Evolutionary conservation across 2,329 filamentous ascomycete species (phyloP).

Genomic region (Colletotrichum theobromicola): DNA sequence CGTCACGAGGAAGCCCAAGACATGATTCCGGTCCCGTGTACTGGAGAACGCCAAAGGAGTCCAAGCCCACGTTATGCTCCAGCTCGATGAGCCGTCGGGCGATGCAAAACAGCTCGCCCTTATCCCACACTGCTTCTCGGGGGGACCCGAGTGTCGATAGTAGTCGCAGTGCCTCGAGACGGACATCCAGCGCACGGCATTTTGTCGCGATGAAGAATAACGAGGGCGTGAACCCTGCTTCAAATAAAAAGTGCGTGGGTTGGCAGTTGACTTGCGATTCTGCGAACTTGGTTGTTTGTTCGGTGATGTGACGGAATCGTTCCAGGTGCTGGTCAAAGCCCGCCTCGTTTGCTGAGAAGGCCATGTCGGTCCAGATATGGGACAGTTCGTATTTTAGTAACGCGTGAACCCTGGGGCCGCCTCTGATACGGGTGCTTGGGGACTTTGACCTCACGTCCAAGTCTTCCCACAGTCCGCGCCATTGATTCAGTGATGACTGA

Average conservation of each 20-base stretch:
- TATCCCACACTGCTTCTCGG: not conserved
- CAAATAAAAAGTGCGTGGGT: not conserved
- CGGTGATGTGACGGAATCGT: conserved; percentile 34
- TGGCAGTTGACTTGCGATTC: not conserved
- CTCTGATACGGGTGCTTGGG: not conserved
- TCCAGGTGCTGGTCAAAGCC: not conserved
- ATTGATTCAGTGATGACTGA: not conserved
- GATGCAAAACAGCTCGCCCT: not conserved
- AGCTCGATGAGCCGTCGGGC: conserved; percentile 8
- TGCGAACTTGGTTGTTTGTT: conserved; percentile 26
- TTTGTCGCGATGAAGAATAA: not conserved
- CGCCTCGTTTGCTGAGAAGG: not conserved
- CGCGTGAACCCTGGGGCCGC: not conserved
- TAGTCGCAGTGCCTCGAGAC: conserved; percentile 41
- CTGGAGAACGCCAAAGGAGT: not conserved
- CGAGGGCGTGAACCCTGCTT: not conserved
- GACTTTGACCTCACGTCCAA: not conserved
- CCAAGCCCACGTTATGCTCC: not conserved
- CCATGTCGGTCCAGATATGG: not conserved
- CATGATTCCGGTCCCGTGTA: not conserved
- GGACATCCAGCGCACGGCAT: conserved; percentile 33
- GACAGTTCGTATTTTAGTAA: not conserved
- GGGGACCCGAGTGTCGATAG: conserved; percentile 22
- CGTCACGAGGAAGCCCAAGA: not conserved
- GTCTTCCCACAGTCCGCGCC: not conserved